phyloP scores from a whole-genome alignment of 305 asterid species.

The Solanum hybrid region DNA sequence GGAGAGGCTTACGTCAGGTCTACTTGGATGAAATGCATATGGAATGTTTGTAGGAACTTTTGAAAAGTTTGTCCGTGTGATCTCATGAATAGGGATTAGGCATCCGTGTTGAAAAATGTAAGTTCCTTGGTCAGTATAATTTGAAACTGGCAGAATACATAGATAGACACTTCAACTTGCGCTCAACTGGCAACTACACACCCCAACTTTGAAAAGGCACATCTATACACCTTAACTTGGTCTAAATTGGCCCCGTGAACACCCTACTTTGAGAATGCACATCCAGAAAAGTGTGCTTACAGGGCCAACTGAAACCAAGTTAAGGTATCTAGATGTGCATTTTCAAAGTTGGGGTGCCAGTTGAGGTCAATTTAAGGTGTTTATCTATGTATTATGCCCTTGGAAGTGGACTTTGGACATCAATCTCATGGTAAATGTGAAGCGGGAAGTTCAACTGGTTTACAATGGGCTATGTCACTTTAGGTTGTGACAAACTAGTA shows the following conservation, averaged over 20 bases:
- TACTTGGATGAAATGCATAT: neutral
- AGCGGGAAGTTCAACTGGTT: neutral
- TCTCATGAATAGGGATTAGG: neutral
- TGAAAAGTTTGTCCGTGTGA: neutral
- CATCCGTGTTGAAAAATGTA: neutral
- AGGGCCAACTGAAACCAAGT: neutral
- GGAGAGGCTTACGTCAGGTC: neutral
- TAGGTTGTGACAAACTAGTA: neutral
- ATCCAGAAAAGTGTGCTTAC: neutral
- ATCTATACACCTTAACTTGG: neutral
- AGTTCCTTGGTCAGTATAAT: neutral
- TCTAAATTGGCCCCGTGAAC: neutral
- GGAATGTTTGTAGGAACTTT: neutral
- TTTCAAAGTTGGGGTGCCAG: neutral
- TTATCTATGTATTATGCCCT: neutral
- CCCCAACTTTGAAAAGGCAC: neutral
- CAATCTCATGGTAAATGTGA: neutral
- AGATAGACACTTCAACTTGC: neutral
- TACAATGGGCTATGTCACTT: neutral
- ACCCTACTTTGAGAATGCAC: neutral
- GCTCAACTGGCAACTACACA: neutral
- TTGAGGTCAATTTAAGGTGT: neutral
- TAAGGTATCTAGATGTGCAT: neutral
- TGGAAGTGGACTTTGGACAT: neutral
- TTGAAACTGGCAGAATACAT: neutral